Evolutionary conservation across 2,329 filamentous ascomycete species (phyloP), one percentile per base, ranked within the genome.

Genomic region (Neoscytalidium dimidiatum): DNA sequence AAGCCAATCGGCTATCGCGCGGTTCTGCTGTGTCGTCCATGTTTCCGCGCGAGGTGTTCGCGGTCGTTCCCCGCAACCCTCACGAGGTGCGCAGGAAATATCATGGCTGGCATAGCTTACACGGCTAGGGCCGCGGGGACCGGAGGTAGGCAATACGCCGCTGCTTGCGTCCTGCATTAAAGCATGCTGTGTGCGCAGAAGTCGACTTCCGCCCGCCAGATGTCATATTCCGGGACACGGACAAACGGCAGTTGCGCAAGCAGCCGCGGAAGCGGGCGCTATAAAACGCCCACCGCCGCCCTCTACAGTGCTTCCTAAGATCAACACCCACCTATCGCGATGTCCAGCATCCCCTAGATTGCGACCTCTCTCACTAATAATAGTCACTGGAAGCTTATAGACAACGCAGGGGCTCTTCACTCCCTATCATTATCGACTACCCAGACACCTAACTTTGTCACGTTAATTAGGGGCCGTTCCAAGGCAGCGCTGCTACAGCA

Each of bases 381-480:
- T 28, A n/a, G 19, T 13, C 8, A 23, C 28, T 43, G 35, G 35
- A n/a, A 17, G 35, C 13, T 43, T 2, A 35, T 8, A 23, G 35
- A 60, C 6, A 26, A 23, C 14, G 19, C 28, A 11, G 49, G 9
- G 14, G 21, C 52, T 13, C 6, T 57, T 28, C 13, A 2, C 5
- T 57, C 52, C 2, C 52, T 57, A 4, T 29, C 33, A 17, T 35
- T 57, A 11, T 43, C 52, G 13, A 13, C n/a, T 2, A 8, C 21
- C 2, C 52, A 57, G 33, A 17, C 33, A 13, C 62, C 67, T 2
- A 64, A 66, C 21, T 33, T 69, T 9, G 48, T 69, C 17, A 63
- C 67, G 3, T 44, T 68, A 6, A 29, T 68, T 23, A 67, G 68
- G 21, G 31, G 49, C n/a, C 53, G 17, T 23, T 58, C 23, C 28